These are phyloP conservation scores for Dacryopinax primogenitus DNA, from an alignment of 768 basidiomycete genomes.

Conservation along the genomic window DNA sequence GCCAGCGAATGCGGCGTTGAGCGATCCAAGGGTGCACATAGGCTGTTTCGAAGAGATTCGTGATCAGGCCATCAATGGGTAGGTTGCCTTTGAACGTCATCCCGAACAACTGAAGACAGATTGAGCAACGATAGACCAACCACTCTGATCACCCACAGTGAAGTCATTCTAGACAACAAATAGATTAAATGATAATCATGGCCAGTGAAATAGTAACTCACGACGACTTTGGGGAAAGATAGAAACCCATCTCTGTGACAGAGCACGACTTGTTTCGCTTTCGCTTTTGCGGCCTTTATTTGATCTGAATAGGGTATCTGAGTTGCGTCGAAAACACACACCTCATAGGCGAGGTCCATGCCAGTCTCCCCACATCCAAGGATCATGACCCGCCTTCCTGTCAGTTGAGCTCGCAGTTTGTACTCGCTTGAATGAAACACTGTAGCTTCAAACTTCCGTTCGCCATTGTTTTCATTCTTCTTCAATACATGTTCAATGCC, in stretches of 20 bases:
- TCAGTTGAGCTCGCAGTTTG: constrained; percentile 36
- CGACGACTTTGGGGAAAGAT: constrained; percentile 46
- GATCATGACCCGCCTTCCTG: constrained; percentile 39
- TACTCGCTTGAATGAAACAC: constrained; percentile 42
- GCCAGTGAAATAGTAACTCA: constrained; percentile 17
- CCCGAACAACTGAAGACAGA: not conserved
- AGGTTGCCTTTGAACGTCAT: constrained; percentile 29
- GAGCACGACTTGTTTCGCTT: constrained; percentile 40
- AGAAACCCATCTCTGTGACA: constrained; percentile 45
- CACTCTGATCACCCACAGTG: constrained; percentile 25
- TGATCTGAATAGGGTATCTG: not conserved
- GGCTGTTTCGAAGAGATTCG: constrained; percentile 44
- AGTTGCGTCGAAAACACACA: constrained; percentile 11
- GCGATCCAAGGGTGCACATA: constrained; percentile 54
- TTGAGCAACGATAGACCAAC: not conserved
- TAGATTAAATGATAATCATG: not conserved
- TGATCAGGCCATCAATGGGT: constrained; percentile 38
- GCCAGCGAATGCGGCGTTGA: constrained; percentile 43
- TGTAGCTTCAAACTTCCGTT: constrained; percentile 20
- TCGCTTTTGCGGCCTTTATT: constrained; percentile 31
- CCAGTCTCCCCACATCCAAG: constrained; percentile 52
- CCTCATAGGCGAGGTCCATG: constrained; percentile 41
- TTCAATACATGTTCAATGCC: constrained; percentile 35
- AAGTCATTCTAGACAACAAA: constrained; percentile 37
- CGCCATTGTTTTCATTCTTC: constrained; percentile 12